These are phyloP conservation scores for Crucibulum parvulum DNA, from an alignment of 1,284 basidiomycete species.

Conservation along the genomic window DNA sequence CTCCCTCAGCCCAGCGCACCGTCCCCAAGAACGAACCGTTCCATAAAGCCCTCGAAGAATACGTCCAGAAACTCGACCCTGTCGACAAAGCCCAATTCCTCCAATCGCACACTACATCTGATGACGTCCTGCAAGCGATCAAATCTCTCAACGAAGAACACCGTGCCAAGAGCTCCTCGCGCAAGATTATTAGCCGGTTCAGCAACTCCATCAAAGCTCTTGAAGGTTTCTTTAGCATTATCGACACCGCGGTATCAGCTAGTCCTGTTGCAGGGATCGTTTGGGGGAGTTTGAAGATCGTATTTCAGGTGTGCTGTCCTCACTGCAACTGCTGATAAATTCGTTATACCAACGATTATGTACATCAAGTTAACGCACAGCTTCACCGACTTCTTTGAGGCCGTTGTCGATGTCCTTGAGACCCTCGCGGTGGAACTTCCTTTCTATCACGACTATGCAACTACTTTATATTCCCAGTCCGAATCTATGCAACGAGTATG, in stretches of 20 bases:
- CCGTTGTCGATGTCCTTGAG: not conserved
- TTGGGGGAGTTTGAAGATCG: not conserved
- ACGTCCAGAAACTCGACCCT: not conserved
- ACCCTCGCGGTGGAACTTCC: not conserved
- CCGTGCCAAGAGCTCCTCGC: not conserved
- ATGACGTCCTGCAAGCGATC: not conserved
- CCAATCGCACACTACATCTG: not conserved
- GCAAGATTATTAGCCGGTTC: not conserved
- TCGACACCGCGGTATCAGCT: not conserved
- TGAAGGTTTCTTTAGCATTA: not conserved
- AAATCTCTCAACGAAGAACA: not conserved
- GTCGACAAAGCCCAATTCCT: not conserved
- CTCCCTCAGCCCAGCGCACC: no score
- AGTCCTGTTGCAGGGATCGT: not conserved
- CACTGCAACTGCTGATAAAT: not conserved
- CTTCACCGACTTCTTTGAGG: not conserved
- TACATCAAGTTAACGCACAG: not conserved
- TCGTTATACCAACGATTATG: not conserved
- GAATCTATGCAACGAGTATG: not conserved
- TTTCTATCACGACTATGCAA: not conserved
- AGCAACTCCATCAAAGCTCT: not conserved
- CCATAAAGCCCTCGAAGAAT: not conserved
- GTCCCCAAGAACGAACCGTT: not conserved
- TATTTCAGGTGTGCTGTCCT: not conserved
- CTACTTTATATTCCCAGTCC: not conserved